Conservation (phyloP, 352 stramenopile genomes). For the Phytophthora fragariae region DNA sequence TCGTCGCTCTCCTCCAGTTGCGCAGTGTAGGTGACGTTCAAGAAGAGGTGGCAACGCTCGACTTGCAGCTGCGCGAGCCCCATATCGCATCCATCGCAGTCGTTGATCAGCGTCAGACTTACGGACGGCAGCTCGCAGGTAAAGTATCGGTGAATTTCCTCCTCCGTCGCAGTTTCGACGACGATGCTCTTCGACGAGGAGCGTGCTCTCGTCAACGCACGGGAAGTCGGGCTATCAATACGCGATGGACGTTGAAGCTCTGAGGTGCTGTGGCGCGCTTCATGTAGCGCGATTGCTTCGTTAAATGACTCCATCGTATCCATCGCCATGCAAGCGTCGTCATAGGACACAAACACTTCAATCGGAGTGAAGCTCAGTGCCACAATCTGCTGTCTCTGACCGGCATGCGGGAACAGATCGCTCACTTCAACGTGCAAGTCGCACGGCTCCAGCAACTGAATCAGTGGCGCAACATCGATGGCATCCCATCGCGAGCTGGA, state of each 20-base stretch:
- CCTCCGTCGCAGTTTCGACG: conserved; percentile 10
- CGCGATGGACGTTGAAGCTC: conserved; percentile 13
- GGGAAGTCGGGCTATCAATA: conserved; percentile 6
- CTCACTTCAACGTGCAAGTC: conserved; percentile 72
- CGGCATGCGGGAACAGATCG: conserved; percentile 69
- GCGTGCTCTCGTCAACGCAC: conserved; percentile 21
- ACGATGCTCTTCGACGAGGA: conserved; percentile 33
- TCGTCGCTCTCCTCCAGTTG: conserved; percentile 21
- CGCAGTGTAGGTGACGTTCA: conserved; percentile 72
- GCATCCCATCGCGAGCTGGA: conserved; percentile 33
- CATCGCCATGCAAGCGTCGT: conserved; percentile 67
- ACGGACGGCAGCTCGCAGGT: conserved; percentile 77
- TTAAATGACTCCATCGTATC: conserved; percentile 59
- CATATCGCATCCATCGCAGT: conserved; percentile 90
- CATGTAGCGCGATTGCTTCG: conserved; percentile 38
- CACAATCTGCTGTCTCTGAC: conserved; percentile 80
- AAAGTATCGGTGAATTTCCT: conserved; percentile 80
- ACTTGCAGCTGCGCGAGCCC: conserved; percentile 79
- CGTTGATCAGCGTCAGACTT: conserved; percentile 83
- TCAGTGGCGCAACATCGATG: conserved; percentile 50
- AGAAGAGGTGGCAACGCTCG: conserved; percentile 72
- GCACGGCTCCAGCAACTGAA: conserved; percentile 85
- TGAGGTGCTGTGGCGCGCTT: conserved; percentile 11
- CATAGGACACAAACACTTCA: conserved; percentile 82
- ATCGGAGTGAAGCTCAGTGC: conserved; percentile 77